Evolutionary conservation across 1,284 basidiomycete genomes (phyloP).

Genomic region (Ganoderma meredithae): DNA sequence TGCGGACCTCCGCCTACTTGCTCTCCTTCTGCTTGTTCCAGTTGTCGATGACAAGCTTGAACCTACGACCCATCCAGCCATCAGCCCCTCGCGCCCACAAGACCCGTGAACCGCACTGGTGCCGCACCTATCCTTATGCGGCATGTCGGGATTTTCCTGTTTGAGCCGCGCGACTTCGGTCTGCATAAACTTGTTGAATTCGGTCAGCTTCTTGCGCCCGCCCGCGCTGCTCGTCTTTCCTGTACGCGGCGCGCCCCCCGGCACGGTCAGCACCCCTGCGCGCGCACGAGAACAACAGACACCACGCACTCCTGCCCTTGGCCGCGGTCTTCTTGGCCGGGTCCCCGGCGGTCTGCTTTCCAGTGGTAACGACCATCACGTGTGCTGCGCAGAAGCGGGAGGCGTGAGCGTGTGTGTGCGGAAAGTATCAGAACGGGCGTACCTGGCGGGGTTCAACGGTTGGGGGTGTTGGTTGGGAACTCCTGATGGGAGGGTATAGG

Average conservation of each 20-base stretch:
- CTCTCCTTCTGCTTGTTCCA: conserved; percentile 80
- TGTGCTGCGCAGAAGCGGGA: conserved; percentile 16
- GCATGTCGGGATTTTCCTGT: conserved; percentile 70
- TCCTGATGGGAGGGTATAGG: conserved; percentile 28
- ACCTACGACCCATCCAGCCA: conserved; percentile 50
- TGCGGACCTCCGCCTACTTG: conserved; percentile 47
- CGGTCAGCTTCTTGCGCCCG: conserved; percentile 63
- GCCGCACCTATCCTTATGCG: conserved; percentile 74
- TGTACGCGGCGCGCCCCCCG: conserved; percentile 28
- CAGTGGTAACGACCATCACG: conserved; percentile 37
- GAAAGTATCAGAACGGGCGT: conserved; percentile 16
- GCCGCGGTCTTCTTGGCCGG: conserved; percentile 37
- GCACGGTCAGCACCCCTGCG: conserved; percentile 20
- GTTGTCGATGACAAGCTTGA: conserved; percentile 76
- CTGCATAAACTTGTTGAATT: conserved; percentile 85
- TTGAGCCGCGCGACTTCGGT: conserved; percentile 78
- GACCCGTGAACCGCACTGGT: conserved; percentile 17
- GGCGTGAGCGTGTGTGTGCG: conserved; percentile 19
- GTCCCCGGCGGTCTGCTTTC: conserved; percentile 30
- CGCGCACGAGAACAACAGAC: not conserved
- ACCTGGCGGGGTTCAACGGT: conserved; percentile 28
- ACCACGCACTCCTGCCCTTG: conserved; percentile 25
- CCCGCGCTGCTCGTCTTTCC: conserved; percentile 48
- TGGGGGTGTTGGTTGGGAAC: conserved; percentile 17
- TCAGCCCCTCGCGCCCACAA: conserved; percentile 7